Base-by-base conservation (phyloP, 2,329 filamentous ascomycete genomes). In the Aspergillus ustus region DNA sequence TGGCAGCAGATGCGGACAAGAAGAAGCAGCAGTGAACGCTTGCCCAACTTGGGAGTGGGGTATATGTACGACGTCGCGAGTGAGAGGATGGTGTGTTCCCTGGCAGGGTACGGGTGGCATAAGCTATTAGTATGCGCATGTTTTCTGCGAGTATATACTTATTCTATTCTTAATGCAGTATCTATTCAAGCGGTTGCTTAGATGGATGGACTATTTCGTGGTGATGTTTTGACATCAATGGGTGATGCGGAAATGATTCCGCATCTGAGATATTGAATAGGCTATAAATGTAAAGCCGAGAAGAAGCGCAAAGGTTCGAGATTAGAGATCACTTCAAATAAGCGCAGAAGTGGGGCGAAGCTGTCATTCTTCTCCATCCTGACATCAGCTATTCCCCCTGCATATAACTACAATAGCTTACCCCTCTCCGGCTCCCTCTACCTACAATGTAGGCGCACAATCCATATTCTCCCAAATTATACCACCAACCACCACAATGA, bases 1-100 rank as follows among this genome's bases (percentile, higher is more conserved):
- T 73, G 59, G 63, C 67, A 19, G 61, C 54, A 3, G 63, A 64
- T 11, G 59, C 60, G 7, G 69, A 65, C 28, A 60, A 57, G 19
- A 79, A 79, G 69, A 78, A 80, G 68, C 59, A 73, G 61, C 72
- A 77, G 62, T 78, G 28, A 25, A 5, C 22, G 25, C 4, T 29
- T 44, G 31, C 6, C 29, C 50, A 20, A 37, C 15, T 49, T 25
- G 15, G 31, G 7, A 19, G 7, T 19, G 29, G 37, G 20, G 25
- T 25, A 17, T 50, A 3, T 31, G 2, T 29, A 31, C 5, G 2
- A 7, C 9, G 28, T 25, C 15, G 31, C 13, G 48, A 11, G 22
- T 7, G 22, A 31, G 46, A 15, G 34, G 34, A 13, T 40, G 13
- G 34, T 40, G 5, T 40, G 25, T 25, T 25, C 25, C 3, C 25